Evolutionary conservation across 2,329 filamentous ascomycete species (phyloP).

Genomic region (Piedraia hortae): DNA sequence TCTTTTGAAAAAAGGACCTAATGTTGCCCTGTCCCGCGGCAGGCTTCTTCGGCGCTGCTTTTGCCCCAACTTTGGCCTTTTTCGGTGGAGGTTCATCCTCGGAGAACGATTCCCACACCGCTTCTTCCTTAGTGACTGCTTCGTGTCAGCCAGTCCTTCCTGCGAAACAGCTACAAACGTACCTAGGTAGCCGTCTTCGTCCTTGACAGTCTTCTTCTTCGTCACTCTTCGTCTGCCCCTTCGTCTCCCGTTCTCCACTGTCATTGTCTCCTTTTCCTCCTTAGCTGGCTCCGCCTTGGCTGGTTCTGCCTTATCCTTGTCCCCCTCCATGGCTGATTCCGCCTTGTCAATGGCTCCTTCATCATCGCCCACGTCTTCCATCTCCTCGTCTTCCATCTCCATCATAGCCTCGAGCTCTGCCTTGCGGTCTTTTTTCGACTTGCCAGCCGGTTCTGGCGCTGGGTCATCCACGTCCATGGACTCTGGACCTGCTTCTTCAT

Average conservation of each 20-base stretch:
- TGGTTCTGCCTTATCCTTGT: slow-evolving; percentile 22
- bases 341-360: slow-evolving; percentile 31
- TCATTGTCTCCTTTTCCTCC: slow-evolving; percentile 21
- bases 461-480: slow-evolving; percentile 30
- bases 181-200: slow-evolving; percentile 78
- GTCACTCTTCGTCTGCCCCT: slow-evolving; percentile 55
- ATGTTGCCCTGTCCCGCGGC: slow-evolving; percentile 45
- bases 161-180: slow-evolving; percentile 14
- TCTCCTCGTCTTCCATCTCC: slow-evolving; percentile 27
- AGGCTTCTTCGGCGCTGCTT: slow-evolving; percentile 15
- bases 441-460: slow-evolving; percentile 12
- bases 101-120: slow-evolving; percentile 75
- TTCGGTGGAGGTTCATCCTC: slow-evolving; percentile 47
- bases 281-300: slow-evolving; percentile 2
- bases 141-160: background rate
- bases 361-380: slow-evolving; percentile 13
- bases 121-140: slow-evolving; percentile 60
- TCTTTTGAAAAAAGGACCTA: slow-evolving; percentile 80
- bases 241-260: slow-evolving; percentile 33
- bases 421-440: slow-evolving; percentile 32
- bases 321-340: slow-evolving; percentile 10
- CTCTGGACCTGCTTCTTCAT: slow-evolving; percentile 30
- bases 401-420: slow-evolving; percentile 46
- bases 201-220: slow-evolving; percentile 66
- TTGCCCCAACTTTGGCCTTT: slow-evolving; percentile 24